phyloP scores from a whole-genome alignment of 2,329 filamentous ascomycete genomes.

The Ambrosiella xylebori region DNA sequence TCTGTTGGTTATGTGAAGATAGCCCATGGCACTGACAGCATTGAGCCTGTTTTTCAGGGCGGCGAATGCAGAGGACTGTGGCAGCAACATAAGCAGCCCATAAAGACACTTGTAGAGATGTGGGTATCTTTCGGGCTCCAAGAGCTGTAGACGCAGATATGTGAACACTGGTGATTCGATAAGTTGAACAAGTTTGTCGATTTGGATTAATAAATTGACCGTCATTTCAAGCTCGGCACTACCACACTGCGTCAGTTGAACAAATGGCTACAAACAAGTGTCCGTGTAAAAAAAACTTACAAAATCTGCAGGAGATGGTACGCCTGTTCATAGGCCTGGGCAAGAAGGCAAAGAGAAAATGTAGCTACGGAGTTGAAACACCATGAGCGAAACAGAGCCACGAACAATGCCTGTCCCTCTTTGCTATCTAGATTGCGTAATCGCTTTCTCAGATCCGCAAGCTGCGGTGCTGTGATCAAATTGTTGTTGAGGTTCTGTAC shows the following conservation, averaged over 20 bases:
- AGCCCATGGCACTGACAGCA: constrained; percentile 91
- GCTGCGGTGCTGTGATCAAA: constrained; percentile 87
- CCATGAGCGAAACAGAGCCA: constrained; percentile 88
- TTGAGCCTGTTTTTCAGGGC: constrained; percentile 92
- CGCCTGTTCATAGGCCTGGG: constrained; percentile 94
- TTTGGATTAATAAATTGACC: constrained; percentile 95
- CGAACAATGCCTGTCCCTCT: constrained; percentile 91
- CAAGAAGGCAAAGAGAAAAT: constrained; percentile 85
- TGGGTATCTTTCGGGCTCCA: constrained; percentile 89
- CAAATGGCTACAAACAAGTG: too few species aligned
- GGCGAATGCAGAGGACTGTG: constrained; percentile 91
- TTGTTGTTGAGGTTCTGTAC: constrained; percentile 99
- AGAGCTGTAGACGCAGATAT: constrained; percentile 81
- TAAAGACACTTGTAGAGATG: constrained; percentile 97
- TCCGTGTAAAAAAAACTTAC: constrained; percentile 29
- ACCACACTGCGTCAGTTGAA: neutral
- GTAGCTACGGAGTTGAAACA: constrained; percentile 97
- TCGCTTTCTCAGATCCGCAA: constrained; percentile 77
- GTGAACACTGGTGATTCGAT: constrained; percentile 96
- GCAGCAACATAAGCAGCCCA: constrained; percentile 91
- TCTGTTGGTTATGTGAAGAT: constrained; percentile 67
- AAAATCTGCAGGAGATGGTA: constrained; percentile 94
- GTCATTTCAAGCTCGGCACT: constrained; percentile 97
- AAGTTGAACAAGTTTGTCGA: constrained; percentile 92
- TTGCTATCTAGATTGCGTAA: constrained; percentile 79